phyloP scores from a whole-genome alignment of 2,329 filamentous ascomycete species.

The Ophiostoma montium region DNA sequence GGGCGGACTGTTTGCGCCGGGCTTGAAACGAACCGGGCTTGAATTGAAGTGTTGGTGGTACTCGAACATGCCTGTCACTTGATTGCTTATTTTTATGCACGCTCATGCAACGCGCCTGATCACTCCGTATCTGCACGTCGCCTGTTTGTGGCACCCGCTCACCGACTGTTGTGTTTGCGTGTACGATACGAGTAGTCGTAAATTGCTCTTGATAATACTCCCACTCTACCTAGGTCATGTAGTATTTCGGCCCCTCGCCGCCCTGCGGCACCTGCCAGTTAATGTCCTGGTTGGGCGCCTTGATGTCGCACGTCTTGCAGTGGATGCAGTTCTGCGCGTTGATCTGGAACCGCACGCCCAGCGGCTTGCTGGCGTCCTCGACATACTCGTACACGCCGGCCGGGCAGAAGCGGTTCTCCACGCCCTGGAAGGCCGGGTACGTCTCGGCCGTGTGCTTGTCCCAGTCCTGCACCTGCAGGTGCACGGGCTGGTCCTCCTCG shows the following conservation, averaged over 20 bases:
- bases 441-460: slow-evolving; percentile 72
- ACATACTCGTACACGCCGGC: slow-evolving; percentile 97
- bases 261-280: slow-evolving; percentile 94
- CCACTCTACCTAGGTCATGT: slow-evolving; percentile 51
- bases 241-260: slow-evolving; percentile 63
- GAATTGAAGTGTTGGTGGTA: too few relatives aligned
- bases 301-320: slow-evolving; percentile 99
- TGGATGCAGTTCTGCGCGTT: slow-evolving; percentile 97
- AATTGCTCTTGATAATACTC: too few relatives aligned
- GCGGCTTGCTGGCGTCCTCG: slow-evolving; percentile 73
- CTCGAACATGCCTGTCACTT: too few relatives aligned
- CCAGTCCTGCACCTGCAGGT: slow-evolving; percentile 91
- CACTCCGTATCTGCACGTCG: not conserved
- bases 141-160: not conserved
- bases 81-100: too few relatives aligned
- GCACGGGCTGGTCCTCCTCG: slow-evolving; percentile 95
- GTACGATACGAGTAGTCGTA: not conserved
- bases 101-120: too few relatives aligned
- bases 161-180: not conserved
- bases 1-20: not conserved
- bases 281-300: slow-evolving; percentile 91
- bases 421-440: slow-evolving; percentile 76
- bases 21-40: too few relatives aligned
- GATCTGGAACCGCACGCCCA: slow-evolving; percentile 92
- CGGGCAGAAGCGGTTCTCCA: slow-evolving; percentile 95